A percentile compares a stretch with the other conserved stretches of the same genome.
phyloP scores from a whole-genome alignment of 345 rosid species.

The Salix viminalis region DNA sequence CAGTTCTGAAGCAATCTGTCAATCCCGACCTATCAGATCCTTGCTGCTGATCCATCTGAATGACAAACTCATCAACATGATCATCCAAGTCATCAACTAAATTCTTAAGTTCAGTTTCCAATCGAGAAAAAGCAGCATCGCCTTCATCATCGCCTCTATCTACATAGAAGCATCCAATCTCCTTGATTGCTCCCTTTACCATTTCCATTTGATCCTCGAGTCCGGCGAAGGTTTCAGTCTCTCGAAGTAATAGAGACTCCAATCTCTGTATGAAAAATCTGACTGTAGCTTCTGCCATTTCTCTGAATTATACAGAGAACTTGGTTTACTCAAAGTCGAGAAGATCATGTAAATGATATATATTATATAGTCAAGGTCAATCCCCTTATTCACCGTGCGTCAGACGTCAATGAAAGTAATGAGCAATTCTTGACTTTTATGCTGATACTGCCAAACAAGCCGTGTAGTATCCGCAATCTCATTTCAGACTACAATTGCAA shows the following conservation, averaged over 20 bases:
- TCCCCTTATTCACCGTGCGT: neutral
- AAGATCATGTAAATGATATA: neutral
- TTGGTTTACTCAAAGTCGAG: neutral
- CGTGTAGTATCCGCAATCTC: neutral
- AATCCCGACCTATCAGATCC: slow-evolving; percentile 8
- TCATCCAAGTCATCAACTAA: slow-evolving; percentile 20
- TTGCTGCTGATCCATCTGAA: slow-evolving; percentile 21
- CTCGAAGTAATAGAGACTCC: slow-evolving; percentile 13
- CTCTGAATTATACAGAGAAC: neutral
- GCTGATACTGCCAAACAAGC: neutral
- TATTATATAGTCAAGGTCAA: neutral
- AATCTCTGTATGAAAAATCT: slow-evolving; percentile 30
- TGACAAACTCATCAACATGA: slow-evolving; percentile 25
- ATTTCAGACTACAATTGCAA: neutral
- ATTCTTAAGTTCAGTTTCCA: slow-evolving; percentile 11
- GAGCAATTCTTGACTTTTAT: neutral
- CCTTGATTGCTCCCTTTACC: slow-evolving; percentile 7
- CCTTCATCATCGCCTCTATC: slow-evolving; percentile 3
- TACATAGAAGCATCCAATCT: slow-evolving; percentile 11
- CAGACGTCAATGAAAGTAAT: neutral
- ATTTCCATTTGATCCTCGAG: slow-evolving; percentile 13
- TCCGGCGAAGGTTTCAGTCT: slow-evolving; percentile 16
- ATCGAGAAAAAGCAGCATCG: slow-evolving; percentile 6
- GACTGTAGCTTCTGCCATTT: slow-evolving; percentile 30
- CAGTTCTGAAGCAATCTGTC: slow-evolving; percentile 20